Conservation (phyloP, 2,329 filamentous ascomycete species). For the Neocatenulostroma microsporum region DNA sequence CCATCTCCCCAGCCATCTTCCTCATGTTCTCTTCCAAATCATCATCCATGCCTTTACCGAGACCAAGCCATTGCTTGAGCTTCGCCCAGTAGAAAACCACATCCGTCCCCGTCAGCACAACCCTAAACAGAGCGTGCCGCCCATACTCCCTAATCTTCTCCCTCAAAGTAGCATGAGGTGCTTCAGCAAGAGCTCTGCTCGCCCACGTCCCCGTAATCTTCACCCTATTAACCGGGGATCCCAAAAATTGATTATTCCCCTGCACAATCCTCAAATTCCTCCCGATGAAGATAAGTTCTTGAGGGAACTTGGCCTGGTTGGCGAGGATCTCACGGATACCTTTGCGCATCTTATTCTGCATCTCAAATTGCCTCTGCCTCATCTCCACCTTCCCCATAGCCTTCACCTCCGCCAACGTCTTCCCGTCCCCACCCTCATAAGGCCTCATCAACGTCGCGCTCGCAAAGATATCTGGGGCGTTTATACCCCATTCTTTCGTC, state of each 20-base stretch:
- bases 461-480: conserved; percentile 83
- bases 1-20: conserved; percentile 72
- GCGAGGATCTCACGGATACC: conserved; percentile 71
- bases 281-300: conserved; percentile 85
- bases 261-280: conserved; percentile 90
- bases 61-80: conserved; percentile 65
- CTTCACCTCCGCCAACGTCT: conserved; percentile 45
- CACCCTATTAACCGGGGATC: conserved; percentile 79
- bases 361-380: conserved; percentile 61
- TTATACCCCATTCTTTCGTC: conserved; percentile 77
- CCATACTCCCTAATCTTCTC: conserved; percentile 63
- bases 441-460: conserved; percentile 82
- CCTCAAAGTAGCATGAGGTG: conserved; percentile 53
- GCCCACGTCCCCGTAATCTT: conserved; percentile 94
- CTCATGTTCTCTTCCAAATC: conserved; percentile 84
- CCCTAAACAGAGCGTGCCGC: conserved; percentile 71
- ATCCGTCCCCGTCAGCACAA: conserved; percentile 69
- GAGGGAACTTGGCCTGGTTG: conserved; percentile 82
- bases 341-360: conserved; percentile 65
- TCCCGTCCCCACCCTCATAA: conserved; percentile 74
- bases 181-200: conserved; percentile 70
- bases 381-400: conserved; percentile 51
- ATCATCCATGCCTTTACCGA: conserved; percentile 85
- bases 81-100: conserved; percentile 76
- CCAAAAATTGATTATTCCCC: conserved; percentile 84